phyloP scores from a whole-genome alignment of 2,329 filamentous ascomycete species.

The Penicillium sp. region DNA sequence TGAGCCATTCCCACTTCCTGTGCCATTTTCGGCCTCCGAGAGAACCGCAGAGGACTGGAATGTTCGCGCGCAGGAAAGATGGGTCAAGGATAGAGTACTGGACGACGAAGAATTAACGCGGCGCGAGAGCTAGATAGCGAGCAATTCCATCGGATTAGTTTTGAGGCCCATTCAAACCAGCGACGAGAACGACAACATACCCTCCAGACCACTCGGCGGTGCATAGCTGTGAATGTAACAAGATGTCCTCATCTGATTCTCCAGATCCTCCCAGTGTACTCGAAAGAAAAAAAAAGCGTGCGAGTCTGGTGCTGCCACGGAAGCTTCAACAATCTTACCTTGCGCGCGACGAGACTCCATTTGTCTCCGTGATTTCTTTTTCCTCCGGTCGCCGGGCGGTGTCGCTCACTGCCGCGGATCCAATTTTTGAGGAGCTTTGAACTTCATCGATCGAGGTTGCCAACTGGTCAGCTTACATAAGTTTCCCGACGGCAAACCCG shows the following conservation, averaged over 20 bases:
- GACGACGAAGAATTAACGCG: conserved; percentile 32
- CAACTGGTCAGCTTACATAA: conserved; percentile 11
- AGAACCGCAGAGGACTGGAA: conserved; percentile 29
- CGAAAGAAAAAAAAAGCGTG: too few relatives aligned
- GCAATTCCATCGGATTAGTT: neutral
- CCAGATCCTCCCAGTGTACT: neutral
- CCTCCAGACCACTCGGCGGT: conserved; percentile 30
- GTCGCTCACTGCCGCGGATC: too few relatives aligned
- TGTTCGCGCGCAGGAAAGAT: conserved; percentile 24
- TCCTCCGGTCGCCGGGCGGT: conserved; percentile 5
- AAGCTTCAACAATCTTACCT: neutral
- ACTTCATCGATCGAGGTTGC: too few relatives aligned
- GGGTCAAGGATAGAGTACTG: conserved; percentile 21
- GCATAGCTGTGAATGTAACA: conserved; percentile 24
- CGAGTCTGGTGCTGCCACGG: too few relatives aligned
- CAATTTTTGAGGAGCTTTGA: too few relatives aligned
- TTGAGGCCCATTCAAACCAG: neutral
- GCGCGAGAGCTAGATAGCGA: conserved; percentile 29
- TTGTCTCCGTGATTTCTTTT: conserved; percentile 9
- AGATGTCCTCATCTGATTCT: conserved; percentile 3
- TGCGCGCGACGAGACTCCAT: conserved; percentile 5
- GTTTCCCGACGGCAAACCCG: conserved; percentile 10
- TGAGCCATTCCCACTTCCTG: conserved; percentile 14
- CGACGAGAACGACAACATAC: conserved; percentile 15
- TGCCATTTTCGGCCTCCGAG: conserved; percentile 25